Base-by-base conservation (phyloP, 306 rosid species). In the Sphenostylis stenocarpa region DNA sequence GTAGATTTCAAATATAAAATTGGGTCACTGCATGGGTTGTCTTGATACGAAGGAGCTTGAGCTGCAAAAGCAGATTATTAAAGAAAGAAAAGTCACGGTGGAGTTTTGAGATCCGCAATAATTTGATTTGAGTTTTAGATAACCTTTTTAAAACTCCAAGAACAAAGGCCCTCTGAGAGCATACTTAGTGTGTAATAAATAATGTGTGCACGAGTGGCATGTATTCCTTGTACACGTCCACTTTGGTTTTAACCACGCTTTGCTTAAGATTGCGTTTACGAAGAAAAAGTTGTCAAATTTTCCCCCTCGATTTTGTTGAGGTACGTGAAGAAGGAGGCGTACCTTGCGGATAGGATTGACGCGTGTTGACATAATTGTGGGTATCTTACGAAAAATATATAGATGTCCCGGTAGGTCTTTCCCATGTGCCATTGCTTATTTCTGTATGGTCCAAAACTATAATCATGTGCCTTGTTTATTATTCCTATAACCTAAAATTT, bases 121-220 rank as follows among this genome's bases (percentile, higher is more conserved):
- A 5, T 39, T 19, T 62, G 15, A 60, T 74, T 38, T 69, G 85
- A 70, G 72, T 68, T 20, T 31, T 33, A 12, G 75, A 74, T 80
- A 74, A 67, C 34, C 7, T 8, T 21, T 60, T 60, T 5, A 28
- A 53, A 79, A 61, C 39, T 80, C 78, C 84, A 72, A 81, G 58
- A 81, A 45, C 75, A 44, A 29, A 3, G 47, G 70, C 39, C 64
- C 15, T 15, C 31, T 16, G 44, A 26, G 34, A 33, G 43, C 20
- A 36, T 39, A 14, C 8, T 29, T 21, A 17, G 60, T 3, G 43
- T 70, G 26, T 3, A 31, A 58, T 69, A 33, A 63, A 72, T 70
- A 80, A 26, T 67, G 63, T 48, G 81, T 75, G 77, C 81, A 81
- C 85, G 81, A 61, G 73, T 47, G 88, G 84, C 23, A 23, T 82